Evolutionary conservation across 805 yeast genomes (phyloP), one percentile per base, ranked within the genome.

Genomic region (Sugiyamaella chiloensis): DNA sequence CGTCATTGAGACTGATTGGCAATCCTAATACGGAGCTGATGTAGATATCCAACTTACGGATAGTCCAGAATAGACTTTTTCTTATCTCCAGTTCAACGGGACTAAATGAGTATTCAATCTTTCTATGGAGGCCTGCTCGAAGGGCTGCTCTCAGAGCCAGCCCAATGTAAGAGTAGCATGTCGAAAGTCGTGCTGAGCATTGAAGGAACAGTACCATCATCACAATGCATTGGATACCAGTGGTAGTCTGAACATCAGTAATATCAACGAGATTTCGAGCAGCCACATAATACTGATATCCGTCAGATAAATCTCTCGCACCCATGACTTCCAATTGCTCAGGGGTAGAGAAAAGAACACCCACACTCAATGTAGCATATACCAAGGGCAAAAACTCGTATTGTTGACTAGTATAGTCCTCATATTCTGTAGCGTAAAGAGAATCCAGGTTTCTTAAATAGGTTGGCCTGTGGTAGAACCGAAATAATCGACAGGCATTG

Each of bases 91-190:
- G 70, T 60, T 87, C 95, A 26, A 89, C 81, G 0, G 90, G 90
- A 54, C 83, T 84, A 55, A 80, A 79, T 9, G 63, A 74, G 55
- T 79, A 72, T 34, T 80, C 70, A 27, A 87, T 71, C 61, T 81
- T 84, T 53, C 95, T 69, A 64, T 88, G 96, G n/a, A 87, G 68
- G 0, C 96, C 96, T 56, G 87, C 88, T 55, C 89, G 75, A 37
- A 88, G 63, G 0, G 95, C 91, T 21, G 89, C 80, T 60, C 96
- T 70, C 39, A 88, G 66, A 0, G 95, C 96, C 44, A 87, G 81
- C 5, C 96, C 96, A 52, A 87, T 85, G 63, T 87, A 88, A 0
- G 95, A 82, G 63, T 88, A 88, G 63, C 96, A 87, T 0, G 93
- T 85, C 0, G 90, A 81, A 47, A 88, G 70, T 55, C 91, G 74